Evolutionary conservation across 176 grass and related monocot species (phyloP).

Genomic region (Lolium perenne): DNA sequence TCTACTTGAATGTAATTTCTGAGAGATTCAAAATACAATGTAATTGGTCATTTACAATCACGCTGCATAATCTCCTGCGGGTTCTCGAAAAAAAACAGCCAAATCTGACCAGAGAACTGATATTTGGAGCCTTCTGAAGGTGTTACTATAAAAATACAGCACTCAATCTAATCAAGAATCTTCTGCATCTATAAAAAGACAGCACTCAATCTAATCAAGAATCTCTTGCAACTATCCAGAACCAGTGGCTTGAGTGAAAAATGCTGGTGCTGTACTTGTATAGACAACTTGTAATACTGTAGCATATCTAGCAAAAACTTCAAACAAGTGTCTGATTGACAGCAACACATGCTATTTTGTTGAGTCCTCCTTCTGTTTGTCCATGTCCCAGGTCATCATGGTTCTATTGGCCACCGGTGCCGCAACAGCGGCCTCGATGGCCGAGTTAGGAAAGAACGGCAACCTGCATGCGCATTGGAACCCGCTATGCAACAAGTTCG

Average conservation of each 20-base stretch:
- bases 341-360: not conserved
- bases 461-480: conserved; percentile 89
- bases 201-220: conserved; percentile 35
- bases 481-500: conserved; percentile 75
- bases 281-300: not conserved
- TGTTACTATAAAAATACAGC: not conserved
- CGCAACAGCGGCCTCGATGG: conserved; percentile 62
- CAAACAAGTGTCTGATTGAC: conserved; percentile 1
- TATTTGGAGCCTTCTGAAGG: conserved; percentile 14
- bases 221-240: conserved; percentile 44
- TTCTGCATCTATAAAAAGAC: conserved; percentile 35
- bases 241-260: conserved; percentile 51
- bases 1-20: not conserved
- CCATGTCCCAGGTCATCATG: conserved; percentile 59
- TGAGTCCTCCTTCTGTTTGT: not conserved
- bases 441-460: conserved; percentile 77
- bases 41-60: not conserved
- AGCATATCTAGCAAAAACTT: conserved; percentile 12
- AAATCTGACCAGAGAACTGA: conserved; percentile 23
- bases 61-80: not conserved
- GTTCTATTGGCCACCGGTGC: conserved; percentile 64
- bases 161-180: conserved; percentile 40
- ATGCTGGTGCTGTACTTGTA: conserved; percentile 20
- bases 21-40: not conserved
- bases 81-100: not conserved